Conservation (phyloP, 176 grass and related monocot genomes). For the Phoenix dactylifera region DNA sequence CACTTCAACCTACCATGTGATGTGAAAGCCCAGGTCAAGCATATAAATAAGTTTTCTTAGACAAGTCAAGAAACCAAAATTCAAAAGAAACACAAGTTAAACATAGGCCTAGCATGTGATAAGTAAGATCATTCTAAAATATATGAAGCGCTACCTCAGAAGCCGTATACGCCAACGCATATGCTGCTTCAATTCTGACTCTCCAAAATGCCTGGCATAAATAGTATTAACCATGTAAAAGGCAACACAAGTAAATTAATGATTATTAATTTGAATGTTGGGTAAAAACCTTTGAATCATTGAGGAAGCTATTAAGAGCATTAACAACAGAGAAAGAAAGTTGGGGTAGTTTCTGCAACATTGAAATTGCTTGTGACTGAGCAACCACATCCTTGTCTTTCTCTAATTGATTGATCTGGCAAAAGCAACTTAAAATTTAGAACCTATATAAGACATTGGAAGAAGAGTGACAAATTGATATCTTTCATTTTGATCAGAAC, state of each 20-base stretch:
- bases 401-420: constrained; percentile 96
- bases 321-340: constrained; percentile 80
- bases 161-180: constrained; percentile 75
- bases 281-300: constrained; percentile 84
- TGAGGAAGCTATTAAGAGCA: constrained; percentile 93
- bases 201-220: constrained; percentile 80
- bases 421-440: constrained; percentile 14
- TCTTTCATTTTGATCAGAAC: too few relatives aligned
- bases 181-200: constrained; percentile 93
- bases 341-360: constrained; percentile 70
- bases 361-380: constrained; percentile 90
- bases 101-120: too few relatives aligned
- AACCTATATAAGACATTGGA: background rate
- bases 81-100: background rate
- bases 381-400: constrained; percentile 98
- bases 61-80: background rate
- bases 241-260: background rate
- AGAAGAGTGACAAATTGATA: too few relatives aligned
- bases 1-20: too few relatives aligned
- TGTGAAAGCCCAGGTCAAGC: too few relatives aligned
- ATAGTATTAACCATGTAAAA: constrained; percentile 20
- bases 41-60: too few relatives aligned
- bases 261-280: background rate
- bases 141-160: constrained; percentile 46
- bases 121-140: too few relatives aligned